phyloP scores from a whole-genome alignment of 2,329 filamentous ascomycete genomes.

The Fusarium oxysporum region DNA sequence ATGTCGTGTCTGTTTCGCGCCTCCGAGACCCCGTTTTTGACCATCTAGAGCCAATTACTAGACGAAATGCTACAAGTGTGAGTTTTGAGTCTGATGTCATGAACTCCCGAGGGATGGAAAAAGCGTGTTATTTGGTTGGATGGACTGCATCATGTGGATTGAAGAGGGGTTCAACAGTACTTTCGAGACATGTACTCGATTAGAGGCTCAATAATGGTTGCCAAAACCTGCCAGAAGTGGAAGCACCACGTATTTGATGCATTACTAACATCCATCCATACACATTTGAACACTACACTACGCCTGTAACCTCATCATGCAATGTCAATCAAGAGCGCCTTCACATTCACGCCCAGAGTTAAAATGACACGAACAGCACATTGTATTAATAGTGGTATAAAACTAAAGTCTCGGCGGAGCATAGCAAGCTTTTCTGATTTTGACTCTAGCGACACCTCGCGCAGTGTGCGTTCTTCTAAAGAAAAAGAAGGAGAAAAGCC shows the following conservation, averaged over 20 bases:
- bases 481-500: slow-evolving; percentile 36
- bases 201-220: neutral
- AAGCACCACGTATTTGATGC: neutral
- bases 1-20: slow-evolving; percentile 41
- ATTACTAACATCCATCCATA: neutral
- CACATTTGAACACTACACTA: neutral
- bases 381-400: slow-evolving; percentile 38
- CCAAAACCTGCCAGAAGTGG: neutral
- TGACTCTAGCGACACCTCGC: slow-evolving; percentile 33
- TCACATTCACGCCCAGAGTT: neutral
- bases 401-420: slow-evolving; percentile 39
- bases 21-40: slow-evolving; percentile 14
- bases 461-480: slow-evolving; percentile 26
- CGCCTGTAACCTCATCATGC: neutral
- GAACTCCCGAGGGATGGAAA: slow-evolving; percentile 24
- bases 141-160: slow-evolving; percentile 12
- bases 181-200: slow-evolving; percentile 18
- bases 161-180: slow-evolving; percentile 20
- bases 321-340: neutral
- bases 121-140: slow-evolving; percentile 42
- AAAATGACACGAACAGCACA: slow-evolving; percentile 23
- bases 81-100: slow-evolving; percentile 29
- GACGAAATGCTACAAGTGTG: neutral
- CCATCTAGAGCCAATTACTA: slow-evolving; percentile 37
- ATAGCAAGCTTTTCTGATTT: slow-evolving; percentile 39